Base-by-base conservation (phyloP, 331 rosid species). In the Saraca asoca region DNA sequence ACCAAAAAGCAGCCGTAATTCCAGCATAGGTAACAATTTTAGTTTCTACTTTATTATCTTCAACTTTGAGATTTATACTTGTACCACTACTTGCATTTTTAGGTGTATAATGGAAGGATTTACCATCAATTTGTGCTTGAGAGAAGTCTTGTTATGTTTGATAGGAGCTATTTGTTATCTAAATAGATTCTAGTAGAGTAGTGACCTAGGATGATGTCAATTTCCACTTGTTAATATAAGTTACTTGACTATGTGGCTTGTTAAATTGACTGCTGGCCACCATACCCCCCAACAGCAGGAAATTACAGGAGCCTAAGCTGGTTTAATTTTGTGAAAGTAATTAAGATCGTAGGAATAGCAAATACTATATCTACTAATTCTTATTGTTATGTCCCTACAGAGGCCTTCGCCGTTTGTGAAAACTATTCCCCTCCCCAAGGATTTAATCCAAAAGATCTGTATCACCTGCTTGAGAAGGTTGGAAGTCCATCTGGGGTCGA, bases 321-420 rank as follows among this genome's bases (percentile, higher is more conserved):
- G 56, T 73, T 60, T 61, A 62, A 51, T 6, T 14, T 51, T 44
- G 20, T 55, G 10, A 37, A 39, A 7, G 57, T 9, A n/a, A 43
- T 12, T 29, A 71, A 44, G 31, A 59, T 62, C 37, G 33, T 18
- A 39, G 14, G 57, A 58, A 64, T 58, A n/a, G 50, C 17, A 58
- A 33, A 45, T 62, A n/a, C 15, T 67, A 12, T 68, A 54, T 59
- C 49, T 58, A 56, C 81, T 81, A 62, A 72, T 71, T 44, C 64
- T 54, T 57, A 0, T 9, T 19, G 41, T 37, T 69, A 68, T 16
- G 33, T 16, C 33, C 72, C 13, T 80, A 50, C 95, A 90, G 97
- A 94, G 85, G 96, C 99, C 34, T 94, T 94, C 83, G 99, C 97
- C 51, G 93, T 94, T 49, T 94, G 97, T 34, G 97, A 90, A 79